Base-by-base conservation (phyloP, 768 basidiomycete species). In the Guyanaporus albipodus region DNA sequence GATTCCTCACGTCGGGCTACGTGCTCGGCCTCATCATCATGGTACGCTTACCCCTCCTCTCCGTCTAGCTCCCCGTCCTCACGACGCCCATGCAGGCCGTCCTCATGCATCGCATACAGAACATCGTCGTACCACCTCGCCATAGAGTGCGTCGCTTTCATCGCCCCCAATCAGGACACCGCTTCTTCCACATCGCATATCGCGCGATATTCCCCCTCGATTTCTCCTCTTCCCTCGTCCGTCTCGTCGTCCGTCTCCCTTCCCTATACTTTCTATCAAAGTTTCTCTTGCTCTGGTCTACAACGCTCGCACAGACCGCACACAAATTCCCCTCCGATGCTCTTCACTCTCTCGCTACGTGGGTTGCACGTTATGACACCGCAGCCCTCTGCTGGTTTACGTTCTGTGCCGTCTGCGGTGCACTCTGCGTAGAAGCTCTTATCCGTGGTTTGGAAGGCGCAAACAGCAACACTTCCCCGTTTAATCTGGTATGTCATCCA, bases 1-100 rank as follows among this genome's bases (percentile, higher is more conserved):
- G 74, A 0, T 89, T 90, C 69, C 71, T 87, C 46, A 83, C 82
- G 0, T 87, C 85, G 14, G 77, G 82, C 2, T 90, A 90, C 61
- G 78, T 84, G 53, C 50, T 85, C 29, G 85, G 80, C 0, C 63
- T 89, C 38, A 64, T 87, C 52, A 54, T 81, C 26, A 79, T 87
- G 79, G 86, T 85, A 58, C 72, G 4, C 8, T 12, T n/a, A 8
- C 6, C 28, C 21, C 2, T 18, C 19, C 28, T 17, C 39, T 31
- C 31, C 7, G 10, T 35, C 26, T 15, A n/a, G n/a, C n/a, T n/a
- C n/a, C n/a, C 26, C 8, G 15, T 19, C 8, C 49, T 47, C 22
- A 57, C 46, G 1, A 0, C 19, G 4, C 5, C 42, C 14, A n/a
- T n/a, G n/a, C 55, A 87, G 85, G 83, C 79, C 11, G 66, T 90